phyloP scores from a whole-genome alignment of 2,329 filamentous ascomycete genomes.

The Fusarium phyllophilum region DNA sequence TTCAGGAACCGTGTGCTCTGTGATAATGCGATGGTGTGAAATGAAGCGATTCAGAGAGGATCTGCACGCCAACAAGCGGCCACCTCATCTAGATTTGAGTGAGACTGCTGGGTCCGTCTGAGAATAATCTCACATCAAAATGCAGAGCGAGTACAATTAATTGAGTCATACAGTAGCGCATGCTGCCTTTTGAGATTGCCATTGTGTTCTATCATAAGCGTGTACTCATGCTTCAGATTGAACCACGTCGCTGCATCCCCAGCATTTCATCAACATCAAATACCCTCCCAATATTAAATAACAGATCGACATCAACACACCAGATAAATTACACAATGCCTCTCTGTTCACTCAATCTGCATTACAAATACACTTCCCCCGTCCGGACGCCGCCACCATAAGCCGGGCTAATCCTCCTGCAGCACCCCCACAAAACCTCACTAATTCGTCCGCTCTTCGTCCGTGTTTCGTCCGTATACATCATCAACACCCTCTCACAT shows the following conservation, averaged over 20 bases:
- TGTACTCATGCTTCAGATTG: not conserved
- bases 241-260: no score
- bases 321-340: fast-evolving
- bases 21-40: fast-evolving
- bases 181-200: not conserved
- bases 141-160: no score
- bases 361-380: constrained; percentile 23
- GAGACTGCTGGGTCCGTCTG: fast-evolving
- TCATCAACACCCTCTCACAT: not conserved
- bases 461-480: constrained; percentile 21
- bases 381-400: constrained; percentile 25
- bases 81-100: fast-evolving
- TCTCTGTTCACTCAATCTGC: not conserved
- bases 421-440: not conserved
- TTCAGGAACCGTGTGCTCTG: fast-evolving
- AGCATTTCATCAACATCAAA: not conserved
- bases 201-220: no score
- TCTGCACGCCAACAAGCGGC: fast-evolving
- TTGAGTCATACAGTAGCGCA: fast-evolving
- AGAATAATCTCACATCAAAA: fast-evolving
- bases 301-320: not conserved
- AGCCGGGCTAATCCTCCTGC: constrained; percentile 20
- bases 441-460: constrained; percentile 28
- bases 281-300: fast-evolving
- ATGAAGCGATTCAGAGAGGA: not conserved